Base-by-base conservation (phyloP, 2,329 filamentous ascomycete species). In the Berkeleyomyces rouxiae region DNA sequence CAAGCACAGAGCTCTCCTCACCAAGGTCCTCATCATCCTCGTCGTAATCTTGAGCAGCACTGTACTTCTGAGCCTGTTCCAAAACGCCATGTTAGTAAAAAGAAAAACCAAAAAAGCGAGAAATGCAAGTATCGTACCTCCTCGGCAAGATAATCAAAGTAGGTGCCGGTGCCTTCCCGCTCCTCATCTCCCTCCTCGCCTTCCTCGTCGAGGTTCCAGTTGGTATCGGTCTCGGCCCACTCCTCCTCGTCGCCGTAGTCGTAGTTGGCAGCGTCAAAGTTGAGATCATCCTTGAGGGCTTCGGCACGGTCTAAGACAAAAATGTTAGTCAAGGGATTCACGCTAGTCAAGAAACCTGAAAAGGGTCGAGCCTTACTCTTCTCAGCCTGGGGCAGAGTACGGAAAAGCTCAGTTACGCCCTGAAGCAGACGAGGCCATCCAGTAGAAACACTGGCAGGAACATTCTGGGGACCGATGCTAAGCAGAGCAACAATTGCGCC, bases 131-230 rank as follows among this genome's bases (percentile, higher is more conserved):
- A 31, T 70, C 78, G 72, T 71, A 85, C 87, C 78, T 97, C 92
- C 72, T 95, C 88, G 68, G 92, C 95, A 37, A 99, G 76, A 77
- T 99, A 99, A 68, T 97, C 91, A 57, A 99, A 82, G 72, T 99
- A 99, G 4, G 92, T 90, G 33, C 88, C 87, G 72, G 89, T 93
- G 74, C 97, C 92, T 69, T 96, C 92, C 70, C 90, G 88, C 69
- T 84, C 80, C 66, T 96, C 86, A 2, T 72, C 73, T 61, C 82
- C 82, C 66, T 89, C 88, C 66, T 83, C 82, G 66, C 82, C 80
- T 64, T 87, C 85, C 44, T 86, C 82, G 67, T 90, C 88, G 51
- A 79, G 84, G 64, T 85, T 83, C 90, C 90, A 95, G 71, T 88
- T 83, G 59, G 83, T 83, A 62, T 90, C 91, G 46, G 91, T 89